A percentile compares a stretch with the other conserved stretches of the same genome.
Conservation (phyloP, 2,329 filamentous ascomycete genomes). For the Aaosphaeria pasadenensis region DNA sequence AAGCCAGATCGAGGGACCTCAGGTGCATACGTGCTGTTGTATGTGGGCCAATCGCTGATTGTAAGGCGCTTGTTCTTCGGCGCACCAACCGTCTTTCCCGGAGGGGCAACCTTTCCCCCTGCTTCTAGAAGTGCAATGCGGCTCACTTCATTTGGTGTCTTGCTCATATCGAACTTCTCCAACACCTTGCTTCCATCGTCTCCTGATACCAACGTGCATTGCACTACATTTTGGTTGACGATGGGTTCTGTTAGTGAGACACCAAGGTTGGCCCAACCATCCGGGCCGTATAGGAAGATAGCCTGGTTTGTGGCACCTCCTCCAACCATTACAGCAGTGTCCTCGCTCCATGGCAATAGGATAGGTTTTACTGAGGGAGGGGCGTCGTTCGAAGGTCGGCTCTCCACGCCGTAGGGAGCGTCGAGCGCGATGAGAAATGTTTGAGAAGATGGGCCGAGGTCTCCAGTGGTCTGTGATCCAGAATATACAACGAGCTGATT, state of each 20-base stretch:
- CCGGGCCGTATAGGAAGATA: conserved; percentile 69
- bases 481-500: conserved; percentile 78
- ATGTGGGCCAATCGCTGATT: conserved; percentile 67
- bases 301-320: conserved; percentile 64
- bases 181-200: conserved; percentile 76
- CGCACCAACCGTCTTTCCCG: conserved; percentile 47
- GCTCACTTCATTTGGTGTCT: conserved; percentile 71
- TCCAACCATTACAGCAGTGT: conserved; percentile 71
- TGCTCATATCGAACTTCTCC: conserved; percentile 72
- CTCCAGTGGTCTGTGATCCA: conserved; percentile 63
- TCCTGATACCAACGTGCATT: conserved; percentile 65
- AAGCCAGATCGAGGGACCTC: conserved; percentile 63
- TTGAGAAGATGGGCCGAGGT: conserved; percentile 59
- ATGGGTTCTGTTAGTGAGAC: conserved; percentile 62
- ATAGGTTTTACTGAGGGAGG: conserved; percentile 67
- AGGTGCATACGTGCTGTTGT: conserved; percentile 74
- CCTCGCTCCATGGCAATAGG: conserved; percentile 70
- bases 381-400: conserved; percentile 47
- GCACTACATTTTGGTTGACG: conserved; percentile 56
- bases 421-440: conserved; percentile 71
- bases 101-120: conserved; percentile 51
- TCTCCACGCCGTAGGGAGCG: conserved; percentile 60
- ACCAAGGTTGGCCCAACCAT: conserved; percentile 66
- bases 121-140: conserved; percentile 65
- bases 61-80: conserved; percentile 53